Percentiles rank a stretch among this genome's conserved stretches.
Conservation (phyloP, 1,284 basidiomycete species). For the Trichosporon faecale region DNA sequence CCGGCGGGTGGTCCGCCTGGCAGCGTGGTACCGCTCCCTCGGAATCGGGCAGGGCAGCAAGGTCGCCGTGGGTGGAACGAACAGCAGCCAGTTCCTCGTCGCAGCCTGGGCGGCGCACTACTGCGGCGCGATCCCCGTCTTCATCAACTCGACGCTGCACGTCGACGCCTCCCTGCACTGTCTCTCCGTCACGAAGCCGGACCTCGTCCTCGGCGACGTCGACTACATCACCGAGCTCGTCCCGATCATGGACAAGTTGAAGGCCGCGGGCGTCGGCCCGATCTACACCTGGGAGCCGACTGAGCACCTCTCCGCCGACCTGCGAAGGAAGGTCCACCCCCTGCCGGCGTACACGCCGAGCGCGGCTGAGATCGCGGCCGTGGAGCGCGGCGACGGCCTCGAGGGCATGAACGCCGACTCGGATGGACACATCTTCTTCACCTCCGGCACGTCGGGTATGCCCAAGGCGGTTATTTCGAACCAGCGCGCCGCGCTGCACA, state of each 20-base stretch:
- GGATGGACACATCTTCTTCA: slow-evolving; percentile 48
- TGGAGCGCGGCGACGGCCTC: slow-evolving; percentile 21
- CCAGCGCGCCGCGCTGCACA: slow-evolving; percentile 22
- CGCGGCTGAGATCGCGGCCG: not conserved
- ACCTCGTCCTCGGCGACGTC: slow-evolving; percentile 31
- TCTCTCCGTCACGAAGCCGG: slow-evolving; percentile 23
- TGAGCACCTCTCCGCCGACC: not conserved
- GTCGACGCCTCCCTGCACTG: slow-evolving; percentile 31
- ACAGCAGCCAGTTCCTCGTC: slow-evolving; percentile 33
- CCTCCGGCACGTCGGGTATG: slow-evolving; percentile 57
- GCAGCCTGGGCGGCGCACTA: slow-evolving; percentile 38
- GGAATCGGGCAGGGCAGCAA: slow-evolving; percentile 34
- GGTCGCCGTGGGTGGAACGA: slow-evolving; percentile 40
- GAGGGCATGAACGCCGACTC: slow-evolving; percentile 36
- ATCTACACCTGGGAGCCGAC: slow-evolving; percentile 7
- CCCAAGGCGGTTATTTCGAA: slow-evolving; percentile 63
- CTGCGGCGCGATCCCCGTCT: slow-evolving; percentile 40
- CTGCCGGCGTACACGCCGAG: not conserved
- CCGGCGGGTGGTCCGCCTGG: slow-evolving; percentile 26
- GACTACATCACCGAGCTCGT: slow-evolving; percentile 29
- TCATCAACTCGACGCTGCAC: slow-evolving; percentile 44
- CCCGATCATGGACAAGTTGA: slow-evolving; percentile 12
- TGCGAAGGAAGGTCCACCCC: not conserved
- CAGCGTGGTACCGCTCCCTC: slow-evolving; percentile 32
- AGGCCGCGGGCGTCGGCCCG: slow-evolving; percentile 4